phyloP scores from a whole-genome alignment of 2,329 filamentous ascomycete species.

The Ceratocystis harringtonii region DNA sequence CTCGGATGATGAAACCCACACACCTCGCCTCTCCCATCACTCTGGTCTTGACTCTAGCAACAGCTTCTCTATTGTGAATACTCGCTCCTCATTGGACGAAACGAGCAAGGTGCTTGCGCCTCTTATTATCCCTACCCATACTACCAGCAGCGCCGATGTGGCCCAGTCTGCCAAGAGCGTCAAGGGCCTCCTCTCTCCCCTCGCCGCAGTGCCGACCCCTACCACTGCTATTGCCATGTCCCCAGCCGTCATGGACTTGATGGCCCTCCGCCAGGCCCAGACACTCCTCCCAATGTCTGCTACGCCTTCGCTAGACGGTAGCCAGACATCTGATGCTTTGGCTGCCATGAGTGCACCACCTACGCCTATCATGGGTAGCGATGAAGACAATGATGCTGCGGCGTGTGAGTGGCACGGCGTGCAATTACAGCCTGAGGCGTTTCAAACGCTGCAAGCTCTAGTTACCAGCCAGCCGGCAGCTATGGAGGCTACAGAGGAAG shows the following conservation, averaged over 20 bases:
- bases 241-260: constrained; percentile 55
- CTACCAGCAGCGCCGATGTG: neutral
- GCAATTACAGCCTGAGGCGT: constrained; percentile 61
- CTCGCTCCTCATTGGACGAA: neutral
- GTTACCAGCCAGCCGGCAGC: constrained; percentile 32
- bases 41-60: neutral
- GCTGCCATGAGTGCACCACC: constrained; percentile 69
- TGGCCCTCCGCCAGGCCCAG: constrained; percentile 46
- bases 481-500: constrained; percentile 39
- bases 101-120: constrained; percentile 26
- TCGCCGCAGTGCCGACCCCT: constrained; percentile 46
- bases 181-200: constrained; percentile 35
- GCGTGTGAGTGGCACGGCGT: constrained; percentile 55
- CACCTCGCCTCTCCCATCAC: constrained; percentile 12
- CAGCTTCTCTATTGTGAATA: neutral
- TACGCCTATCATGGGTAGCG: constrained; percentile 56
- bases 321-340: constrained; percentile 74
- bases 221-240: constrained; percentile 59
- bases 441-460: constrained; percentile 59
- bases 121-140: constrained; percentile 36
- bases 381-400: constrained; percentile 32
- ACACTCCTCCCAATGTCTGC: constrained; percentile 61
- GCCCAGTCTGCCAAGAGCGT: constrained; percentile 21
- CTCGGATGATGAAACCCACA: constrained; percentile 56
- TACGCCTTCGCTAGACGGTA: constrained; percentile 80